Evolutionary conservation across 1,139 yeast species (phyloP).

Genomic region (Taiozyma sp.): DNA sequence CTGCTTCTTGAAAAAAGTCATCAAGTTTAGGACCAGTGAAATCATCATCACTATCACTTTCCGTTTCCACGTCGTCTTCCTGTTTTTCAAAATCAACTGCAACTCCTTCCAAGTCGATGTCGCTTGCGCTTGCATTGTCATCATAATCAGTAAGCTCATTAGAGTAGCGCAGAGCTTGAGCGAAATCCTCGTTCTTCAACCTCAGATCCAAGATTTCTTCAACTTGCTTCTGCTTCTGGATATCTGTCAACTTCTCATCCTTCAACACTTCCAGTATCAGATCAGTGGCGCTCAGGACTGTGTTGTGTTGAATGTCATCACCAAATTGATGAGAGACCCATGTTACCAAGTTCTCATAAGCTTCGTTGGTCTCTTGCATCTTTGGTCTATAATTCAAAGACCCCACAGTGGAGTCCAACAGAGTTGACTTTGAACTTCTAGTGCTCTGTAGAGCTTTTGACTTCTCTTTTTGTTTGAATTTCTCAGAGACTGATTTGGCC

Average conservation of each 20-base stretch:
- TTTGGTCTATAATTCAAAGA: constrained; percentile 46
- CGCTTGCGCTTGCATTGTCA: constrained; percentile 34
- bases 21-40: constrained; percentile 25
- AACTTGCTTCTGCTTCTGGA: constrained; percentile 32
- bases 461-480: constrained; percentile 11
- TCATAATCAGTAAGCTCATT: constrained; percentile 52
- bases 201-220: constrained; percentile 43
- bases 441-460: constrained; percentile 4
- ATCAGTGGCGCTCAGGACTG: constrained; percentile 55
- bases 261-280: constrained; percentile 56
- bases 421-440: constrained; percentile 18
- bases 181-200: constrained; percentile 43
- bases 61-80: constrained; percentile 26
- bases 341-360: constrained; percentile 40
- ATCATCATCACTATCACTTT: constrained; percentile 14
- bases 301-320: constrained; percentile 52
- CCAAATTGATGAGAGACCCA: constrained; percentile 46
- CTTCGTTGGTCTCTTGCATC: constrained; percentile 37
- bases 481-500: constrained; percentile 22
- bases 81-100: constrained; percentile 34
- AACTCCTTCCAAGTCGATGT: constrained; percentile 37
- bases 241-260: constrained; percentile 38
- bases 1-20: constrained; percentile 25
- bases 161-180: constrained; percentile 46
- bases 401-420: constrained; percentile 31